phyloP scores from a whole-genome alignment of 148 eudicot species.

The Fagopyrum esculentum region DNA sequence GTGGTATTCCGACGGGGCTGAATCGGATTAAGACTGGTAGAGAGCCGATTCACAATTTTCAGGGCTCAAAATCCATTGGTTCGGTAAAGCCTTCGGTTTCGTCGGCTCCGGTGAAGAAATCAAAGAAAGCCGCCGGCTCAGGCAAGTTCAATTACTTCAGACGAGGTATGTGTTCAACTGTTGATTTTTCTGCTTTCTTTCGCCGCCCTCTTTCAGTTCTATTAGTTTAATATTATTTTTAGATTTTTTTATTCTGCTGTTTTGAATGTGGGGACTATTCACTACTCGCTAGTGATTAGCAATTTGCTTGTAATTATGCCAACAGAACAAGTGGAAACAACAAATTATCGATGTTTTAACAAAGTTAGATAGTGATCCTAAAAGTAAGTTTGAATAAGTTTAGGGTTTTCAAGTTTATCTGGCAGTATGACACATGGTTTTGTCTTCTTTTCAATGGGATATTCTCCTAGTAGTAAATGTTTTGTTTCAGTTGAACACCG shows the following conservation, averaged over 20 bases:
- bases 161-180: conserved; percentile 6
- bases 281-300: neutral
- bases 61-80: neutral
- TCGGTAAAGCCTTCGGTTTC: conserved; percentile 19
- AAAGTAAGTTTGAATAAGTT: neutral
- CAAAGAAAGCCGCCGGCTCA: conserved; percentile 14
- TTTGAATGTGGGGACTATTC: neutral
- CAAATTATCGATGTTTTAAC: neutral
- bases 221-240: neutral
- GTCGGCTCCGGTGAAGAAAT: conserved; percentile 19
- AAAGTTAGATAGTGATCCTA: neutral
- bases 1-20: conserved; percentile 24
- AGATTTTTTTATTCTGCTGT: no score
- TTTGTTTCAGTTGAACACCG: neutral
- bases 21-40: conserved; percentile 57
- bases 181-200: neutral
- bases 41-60: conserved; percentile 8
- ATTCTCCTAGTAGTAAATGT: no score
- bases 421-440: neutral
- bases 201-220: neutral
- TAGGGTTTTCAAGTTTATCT: no score
- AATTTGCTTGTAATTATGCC: neutral
- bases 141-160: neutral
- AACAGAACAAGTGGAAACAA: neutral
- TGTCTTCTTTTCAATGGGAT: neutral